Percentiles rank a stretch among this genome's conserved stretches.
Conservation (phyloP, 2,329 filamentous ascomycete genomes). For the Pseudocercospora musae region DNA sequence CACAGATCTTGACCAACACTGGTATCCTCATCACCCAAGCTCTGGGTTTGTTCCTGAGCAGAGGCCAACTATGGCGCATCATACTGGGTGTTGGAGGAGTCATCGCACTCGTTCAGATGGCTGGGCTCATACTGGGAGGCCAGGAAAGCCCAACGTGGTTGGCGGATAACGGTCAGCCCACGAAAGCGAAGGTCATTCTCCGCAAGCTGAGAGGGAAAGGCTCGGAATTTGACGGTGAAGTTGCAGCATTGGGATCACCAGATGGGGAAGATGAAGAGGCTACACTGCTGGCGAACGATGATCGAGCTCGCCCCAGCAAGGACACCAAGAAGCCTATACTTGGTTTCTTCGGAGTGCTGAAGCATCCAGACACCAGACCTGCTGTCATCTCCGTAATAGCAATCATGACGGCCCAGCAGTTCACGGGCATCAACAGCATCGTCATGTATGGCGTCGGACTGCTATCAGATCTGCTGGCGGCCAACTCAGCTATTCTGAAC, state of each 20-base stretch:
- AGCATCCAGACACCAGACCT: constrained; percentile 67
- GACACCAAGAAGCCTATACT: constrained; percentile 32
- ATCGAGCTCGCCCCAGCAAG: neutral
- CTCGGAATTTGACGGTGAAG: constrained; percentile 64
- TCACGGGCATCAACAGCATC: constrained; percentile 90
- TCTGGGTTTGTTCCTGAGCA: constrained; percentile 82
- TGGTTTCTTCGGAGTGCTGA: constrained; percentile 56
- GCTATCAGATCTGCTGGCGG: constrained; percentile 73
- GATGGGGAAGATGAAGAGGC: constrained; percentile 61
- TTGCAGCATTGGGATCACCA: constrained; percentile 43
- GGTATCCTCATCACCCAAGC: constrained; percentile 82
- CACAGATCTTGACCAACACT: constrained; percentile 84
- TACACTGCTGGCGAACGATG: constrained; percentile 31
- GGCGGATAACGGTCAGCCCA: constrained; percentile 60
- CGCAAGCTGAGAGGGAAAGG: constrained; percentile 70
- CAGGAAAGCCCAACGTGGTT: constrained; percentile 89
- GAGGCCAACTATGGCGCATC: constrained; percentile 74
- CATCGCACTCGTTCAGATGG: constrained; percentile 63
- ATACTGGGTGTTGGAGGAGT: constrained; percentile 72
- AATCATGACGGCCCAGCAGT: constrained; percentile 83
- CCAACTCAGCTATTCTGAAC: constrained; percentile 78
- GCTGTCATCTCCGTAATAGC: constrained; percentile 87
- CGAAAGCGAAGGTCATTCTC: constrained; percentile 63
- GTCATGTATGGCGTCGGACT: constrained; percentile 98
- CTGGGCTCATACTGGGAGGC: constrained; percentile 67